Evolutionary conservation across 106 monocot genomes (phyloP).

Genomic region (Alisma plantagoaquatica): DNA sequence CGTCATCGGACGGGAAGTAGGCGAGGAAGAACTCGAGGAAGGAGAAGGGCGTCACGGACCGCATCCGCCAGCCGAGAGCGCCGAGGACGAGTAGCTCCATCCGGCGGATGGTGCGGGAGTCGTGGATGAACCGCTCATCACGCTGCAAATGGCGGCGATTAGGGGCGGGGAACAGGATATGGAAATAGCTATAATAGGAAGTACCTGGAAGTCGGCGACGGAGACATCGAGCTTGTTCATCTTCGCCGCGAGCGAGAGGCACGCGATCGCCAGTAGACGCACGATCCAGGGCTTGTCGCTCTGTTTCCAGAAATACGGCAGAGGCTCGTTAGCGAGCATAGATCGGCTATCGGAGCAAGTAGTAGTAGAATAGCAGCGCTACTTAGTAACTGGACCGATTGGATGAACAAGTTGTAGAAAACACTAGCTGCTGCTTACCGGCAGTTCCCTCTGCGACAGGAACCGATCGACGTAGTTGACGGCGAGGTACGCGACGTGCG

Average conservation of each 20-base stretch:
- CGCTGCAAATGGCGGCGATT: too few relatives aligned
- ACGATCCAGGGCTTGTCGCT: constrained; percentile 72
- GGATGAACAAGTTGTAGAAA: not conserved
- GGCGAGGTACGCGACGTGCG: constrained; percentile 63
- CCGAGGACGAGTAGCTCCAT: constrained; percentile 82
- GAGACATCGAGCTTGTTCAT: constrained; percentile 56
- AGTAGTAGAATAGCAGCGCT: not conserved
- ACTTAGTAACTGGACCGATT: constrained; percentile 5
- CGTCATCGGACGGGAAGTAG: constrained; percentile 32
- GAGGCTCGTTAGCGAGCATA: too few relatives aligned
- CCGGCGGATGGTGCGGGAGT: constrained; percentile 42
- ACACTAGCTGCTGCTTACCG: constrained; percentile 19
- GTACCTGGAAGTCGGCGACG: constrained; percentile 55
- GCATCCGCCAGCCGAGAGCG: constrained; percentile 81
- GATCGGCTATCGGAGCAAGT: not conserved
- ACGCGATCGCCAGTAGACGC: constrained; percentile 58
- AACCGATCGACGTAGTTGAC: constrained; percentile 83
- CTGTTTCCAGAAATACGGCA: constrained; percentile 6
- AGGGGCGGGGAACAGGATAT: too few relatives aligned
- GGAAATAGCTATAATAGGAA: too few relatives aligned
- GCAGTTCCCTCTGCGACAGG: constrained; percentile 48
- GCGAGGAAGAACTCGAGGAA: constrained; percentile 75
- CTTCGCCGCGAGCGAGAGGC: constrained; percentile 84
- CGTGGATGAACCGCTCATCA: constrained; percentile 59
- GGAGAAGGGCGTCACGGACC: constrained; percentile 88